These are phyloP conservation scores for Calonectria hongkongensis DNA, from an alignment of 2,329 filamentous ascomycete genomes.

Conservation along the genomic window DNA sequence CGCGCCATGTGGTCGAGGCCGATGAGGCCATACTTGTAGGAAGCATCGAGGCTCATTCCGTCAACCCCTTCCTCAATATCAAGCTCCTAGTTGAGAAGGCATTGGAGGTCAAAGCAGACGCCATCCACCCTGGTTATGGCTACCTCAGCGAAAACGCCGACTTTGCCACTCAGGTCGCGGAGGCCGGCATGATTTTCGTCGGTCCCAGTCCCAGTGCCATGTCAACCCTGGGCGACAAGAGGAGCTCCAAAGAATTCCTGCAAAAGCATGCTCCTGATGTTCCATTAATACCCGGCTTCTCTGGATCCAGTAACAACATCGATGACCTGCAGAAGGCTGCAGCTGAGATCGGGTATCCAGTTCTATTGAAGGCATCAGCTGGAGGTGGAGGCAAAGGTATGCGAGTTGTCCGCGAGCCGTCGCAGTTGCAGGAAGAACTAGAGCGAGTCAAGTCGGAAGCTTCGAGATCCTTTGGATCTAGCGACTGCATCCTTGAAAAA, in stretches of 20 bases:
- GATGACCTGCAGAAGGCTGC: conserved; percentile 35
- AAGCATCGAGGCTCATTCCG: conserved; percentile 29
- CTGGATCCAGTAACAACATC: conserved; percentile 36
- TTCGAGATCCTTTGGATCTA: conserved; percentile 60
- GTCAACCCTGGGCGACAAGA: conserved; percentile 47
- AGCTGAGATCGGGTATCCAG: conserved; percentile 56
- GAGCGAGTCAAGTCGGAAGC: conserved; percentile 59
- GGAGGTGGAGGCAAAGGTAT: conserved; percentile 66
- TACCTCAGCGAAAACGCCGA: conserved; percentile 66
- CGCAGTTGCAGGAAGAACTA: conserved; percentile 46
- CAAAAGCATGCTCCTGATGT: conserved; percentile 42
- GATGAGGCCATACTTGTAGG: conserved; percentile 47
- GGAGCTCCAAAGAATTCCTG: conserved; percentile 47
- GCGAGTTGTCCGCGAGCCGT: conserved; percentile 46
- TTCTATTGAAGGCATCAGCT: conserved; percentile 66
- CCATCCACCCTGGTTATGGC: conserved; percentile 48
- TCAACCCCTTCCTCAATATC: conserved; percentile 42
- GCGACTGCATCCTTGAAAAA: conserved; percentile 61
- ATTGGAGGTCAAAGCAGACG: conserved; percentile 56
- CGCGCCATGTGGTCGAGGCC: conserved; percentile 42
- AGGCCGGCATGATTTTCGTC: conserved; percentile 73
- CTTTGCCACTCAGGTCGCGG: conserved; percentile 72
- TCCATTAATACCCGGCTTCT: conserved; percentile 44
- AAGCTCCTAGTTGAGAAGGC: conserved; percentile 41
- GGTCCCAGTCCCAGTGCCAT: conserved; percentile 71